Evolutionary conservation across 108 stramenopile genomes (phyloP), one percentile per base, ranked within the genome.

Genomic region (Parmales sp.): DNA sequence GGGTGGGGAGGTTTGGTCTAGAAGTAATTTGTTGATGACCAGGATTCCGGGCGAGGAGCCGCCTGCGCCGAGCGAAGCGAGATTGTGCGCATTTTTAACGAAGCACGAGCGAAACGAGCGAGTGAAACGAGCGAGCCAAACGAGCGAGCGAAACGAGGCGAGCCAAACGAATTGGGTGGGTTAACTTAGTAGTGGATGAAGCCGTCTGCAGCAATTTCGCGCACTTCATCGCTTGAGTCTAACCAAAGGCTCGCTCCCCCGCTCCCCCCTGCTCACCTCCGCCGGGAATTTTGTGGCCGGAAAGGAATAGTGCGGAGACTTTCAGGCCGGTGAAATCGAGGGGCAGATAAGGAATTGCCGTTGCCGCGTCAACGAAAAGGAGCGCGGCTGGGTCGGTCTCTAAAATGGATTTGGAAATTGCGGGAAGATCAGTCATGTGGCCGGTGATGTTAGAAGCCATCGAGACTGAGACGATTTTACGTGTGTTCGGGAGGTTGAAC

Each of bases 381-480:
- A 98, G 65, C 2, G 91, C 92, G 0, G 92, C 92, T 63, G 96
- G 72, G 51, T 70, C 65, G 72, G 97, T 96, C 50, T 93, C 64
- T 1, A 88, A 48, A 1, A n/a, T n/a, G n/a, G n/a, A n/a, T n/a
- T 82, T 81, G 1, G 92, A 72, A 67, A 97, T 86, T 25, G 70
- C 72, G 68, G 91, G 76, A 6, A 90, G 87, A 71, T 96, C 89
- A 38, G 78, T 78, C 73, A 94, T 69, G 31, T 79, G 68, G 7
- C 98, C 98, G 8, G 93, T 95, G 41, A 99, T 86, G 73, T 99
- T 99, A 67, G 84, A 85, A 4, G 85, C 95, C 6, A 96, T 96
- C 22, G 87, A 74, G 74, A 97, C 96, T 8, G 88, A 77, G 83
- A 37, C 4, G 38, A 51, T 8, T 16, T 11, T 43, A 8, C 41